phyloP scores from a whole-genome alignment of 179 eudicot genomes.

The Beta macrorhiza region DNA sequence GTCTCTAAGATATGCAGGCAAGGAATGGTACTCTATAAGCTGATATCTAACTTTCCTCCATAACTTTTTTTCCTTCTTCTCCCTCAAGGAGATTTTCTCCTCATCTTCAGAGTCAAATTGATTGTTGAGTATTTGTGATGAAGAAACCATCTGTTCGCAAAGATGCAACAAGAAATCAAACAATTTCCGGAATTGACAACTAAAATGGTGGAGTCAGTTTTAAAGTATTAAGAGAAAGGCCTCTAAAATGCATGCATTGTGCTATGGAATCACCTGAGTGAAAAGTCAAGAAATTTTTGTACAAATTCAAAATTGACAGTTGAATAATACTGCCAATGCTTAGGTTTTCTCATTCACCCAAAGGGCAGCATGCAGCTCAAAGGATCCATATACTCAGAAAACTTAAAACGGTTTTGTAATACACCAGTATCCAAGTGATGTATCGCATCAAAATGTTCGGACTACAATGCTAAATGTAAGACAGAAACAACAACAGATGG shows the following conservation, averaged over 20 bases:
- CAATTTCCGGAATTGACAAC: background rate
- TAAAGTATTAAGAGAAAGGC: background rate
- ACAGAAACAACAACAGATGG: background rate
- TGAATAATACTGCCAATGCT: background rate
- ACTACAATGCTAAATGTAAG: background rate
- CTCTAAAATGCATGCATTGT: background rate
- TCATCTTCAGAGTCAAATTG: conserved; percentile 32
- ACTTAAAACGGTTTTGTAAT: background rate
- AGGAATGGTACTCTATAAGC: conserved; percentile 40
- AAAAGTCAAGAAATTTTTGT: background rate
- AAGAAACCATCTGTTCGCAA: conserved; percentile 23
- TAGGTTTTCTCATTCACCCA: background rate
- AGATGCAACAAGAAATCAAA: conserved; percentile 2
- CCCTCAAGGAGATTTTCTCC: conserved; percentile 21
- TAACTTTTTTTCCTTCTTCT: conserved; percentile 28
- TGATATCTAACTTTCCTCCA: conserved; percentile 37
- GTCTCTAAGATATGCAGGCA: conserved; percentile 43
- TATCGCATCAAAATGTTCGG: background rate
- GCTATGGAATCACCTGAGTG: background rate
- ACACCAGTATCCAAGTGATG: background rate
- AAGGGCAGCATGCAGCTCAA: background rate
- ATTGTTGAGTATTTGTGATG: conserved; percentile 14
- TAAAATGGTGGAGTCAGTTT: background rate
- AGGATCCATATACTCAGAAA: background rate
- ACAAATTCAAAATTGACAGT: background rate